Evolutionary conservation across 1,139 yeast species (phyloP).

Genomic region (Blastobotrys elegans): DNA sequence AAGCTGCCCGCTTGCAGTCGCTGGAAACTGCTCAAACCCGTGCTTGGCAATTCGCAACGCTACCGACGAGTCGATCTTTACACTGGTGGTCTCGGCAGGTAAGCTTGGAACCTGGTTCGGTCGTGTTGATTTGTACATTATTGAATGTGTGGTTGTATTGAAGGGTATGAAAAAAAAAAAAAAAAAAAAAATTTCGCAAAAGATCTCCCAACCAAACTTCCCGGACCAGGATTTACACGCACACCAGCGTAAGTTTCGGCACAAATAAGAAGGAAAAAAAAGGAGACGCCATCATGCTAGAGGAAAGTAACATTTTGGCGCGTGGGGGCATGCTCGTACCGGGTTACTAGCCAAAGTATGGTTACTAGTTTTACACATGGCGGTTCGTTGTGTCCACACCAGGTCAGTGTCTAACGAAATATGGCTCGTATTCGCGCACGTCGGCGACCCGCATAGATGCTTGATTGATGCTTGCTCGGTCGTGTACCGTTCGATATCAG

Average conservation of each 20-base stretch:
- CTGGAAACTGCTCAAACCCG: constrained; percentile 64
- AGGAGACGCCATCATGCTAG: neutral
- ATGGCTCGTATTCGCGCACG: constrained; percentile 8
- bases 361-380: neutral
- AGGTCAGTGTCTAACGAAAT: constrained; percentile 1
- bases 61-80: constrained; percentile 40
- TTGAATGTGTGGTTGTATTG: neutral
- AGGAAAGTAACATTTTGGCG: constrained; percentile 10
- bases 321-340: constrained; percentile 1
- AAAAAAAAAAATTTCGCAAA: no score
- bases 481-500: constrained; percentile 1
- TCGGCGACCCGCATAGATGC: constrained; percentile 9
- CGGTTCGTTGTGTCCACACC: neutral
- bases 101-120: constrained; percentile 16
- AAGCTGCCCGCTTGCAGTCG: constrained; percentile 67
- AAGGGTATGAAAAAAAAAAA: neutral
- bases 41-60: constrained; percentile 70
- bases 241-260: neutral
- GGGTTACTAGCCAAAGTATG: constrained; percentile 6
- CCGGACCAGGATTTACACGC: neutral
- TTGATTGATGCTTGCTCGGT: neutral
- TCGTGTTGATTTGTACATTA: neutral
- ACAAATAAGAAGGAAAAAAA: neutral
- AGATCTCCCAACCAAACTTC: no score
- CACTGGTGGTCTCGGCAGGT: constrained; percentile 25